A percentile compares a stretch with the other conserved stretches of the same genome.
These are phyloP conservation scores for Thielaviopsis populi DNA, from an alignment of 2,329 filamentous ascomycete species.

Conservation along the genomic window DNA sequence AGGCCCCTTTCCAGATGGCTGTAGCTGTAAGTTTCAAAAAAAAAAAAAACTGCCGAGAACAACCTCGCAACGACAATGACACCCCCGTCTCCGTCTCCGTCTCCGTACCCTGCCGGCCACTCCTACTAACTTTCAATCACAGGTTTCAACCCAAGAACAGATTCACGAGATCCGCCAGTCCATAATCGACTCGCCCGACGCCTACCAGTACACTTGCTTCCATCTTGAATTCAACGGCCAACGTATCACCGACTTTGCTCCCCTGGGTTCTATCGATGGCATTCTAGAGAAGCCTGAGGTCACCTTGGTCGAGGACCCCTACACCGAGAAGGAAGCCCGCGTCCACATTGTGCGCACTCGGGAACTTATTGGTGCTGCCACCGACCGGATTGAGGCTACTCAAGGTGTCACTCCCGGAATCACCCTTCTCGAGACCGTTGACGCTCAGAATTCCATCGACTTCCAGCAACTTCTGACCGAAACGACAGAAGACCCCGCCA, in stretches of 20 bases:
- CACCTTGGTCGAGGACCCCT: constrained; percentile 77
- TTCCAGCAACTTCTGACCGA: constrained; percentile 9
- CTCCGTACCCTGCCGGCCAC: background rate
- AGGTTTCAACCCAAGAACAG: constrained; percentile 89
- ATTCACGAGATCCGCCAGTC: constrained; percentile 95
- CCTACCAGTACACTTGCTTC: constrained; percentile 97
- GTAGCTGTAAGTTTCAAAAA: constrained; percentile 11
- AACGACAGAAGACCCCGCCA: background rate
- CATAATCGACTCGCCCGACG: constrained; percentile 81
- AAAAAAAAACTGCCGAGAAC: no score
- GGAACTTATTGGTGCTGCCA: constrained; percentile 84
- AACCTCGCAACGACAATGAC: no score
- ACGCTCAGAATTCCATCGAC: constrained; percentile 28
- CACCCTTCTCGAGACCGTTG: constrained; percentile 72
- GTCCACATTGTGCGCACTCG: constrained; percentile 84
- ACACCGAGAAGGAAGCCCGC: constrained; percentile 94
- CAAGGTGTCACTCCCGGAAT: constrained; percentile 74
- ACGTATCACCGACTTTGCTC: constrained; percentile 88
- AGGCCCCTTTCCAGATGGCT: constrained; percentile 9
- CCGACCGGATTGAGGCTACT: constrained; percentile 71
- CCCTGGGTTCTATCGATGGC: constrained; percentile 75
- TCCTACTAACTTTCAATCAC: constrained; percentile 6
- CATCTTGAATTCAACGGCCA: constrained; percentile 83
- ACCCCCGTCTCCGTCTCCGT: background rate
- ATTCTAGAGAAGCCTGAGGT: constrained; percentile 66